A percentile compares a stretch with the other conserved stretches of the same genome.
Evolutionary conservation across 202 grass and related monocot genomes (phyloP).

Genomic region (Schoenoplectus tabernaemontani): DNA sequence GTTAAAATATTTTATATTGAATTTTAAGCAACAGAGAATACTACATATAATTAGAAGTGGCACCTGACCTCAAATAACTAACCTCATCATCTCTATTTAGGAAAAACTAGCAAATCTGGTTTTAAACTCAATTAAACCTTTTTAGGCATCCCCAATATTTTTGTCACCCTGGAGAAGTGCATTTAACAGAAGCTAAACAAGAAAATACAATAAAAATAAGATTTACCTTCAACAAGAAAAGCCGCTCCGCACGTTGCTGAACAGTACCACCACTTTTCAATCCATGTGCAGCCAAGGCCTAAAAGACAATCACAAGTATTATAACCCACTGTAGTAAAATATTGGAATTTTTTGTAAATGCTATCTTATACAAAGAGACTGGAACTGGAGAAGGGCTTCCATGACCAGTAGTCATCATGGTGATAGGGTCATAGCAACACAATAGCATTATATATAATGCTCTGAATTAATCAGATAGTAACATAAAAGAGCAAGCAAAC

Average conservation of each 20-base stretch:
- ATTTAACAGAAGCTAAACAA: too few species aligned
- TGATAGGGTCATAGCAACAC: too few species aligned
- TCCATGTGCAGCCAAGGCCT: constrained; percentile 79
- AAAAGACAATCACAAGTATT: too few species aligned
- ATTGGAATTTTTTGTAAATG: too few species aligned
- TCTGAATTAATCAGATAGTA: too few species aligned
- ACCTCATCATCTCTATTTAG: background rate
- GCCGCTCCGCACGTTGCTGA: constrained; percentile 75
- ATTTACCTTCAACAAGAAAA: constrained; percentile 85
- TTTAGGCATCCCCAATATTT: too few species aligned
- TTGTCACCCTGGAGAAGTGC: background rate
- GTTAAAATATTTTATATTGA: background rate
- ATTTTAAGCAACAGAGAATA: background rate
- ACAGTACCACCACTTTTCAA: constrained; percentile 84
- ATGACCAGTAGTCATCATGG: background rate
- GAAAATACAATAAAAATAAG: constrained; percentile 6
- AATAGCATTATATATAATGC: too few species aligned
- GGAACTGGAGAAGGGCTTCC: background rate
- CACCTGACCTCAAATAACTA: background rate
- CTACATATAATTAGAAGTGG: background rate
- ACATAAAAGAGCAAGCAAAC: background rate
- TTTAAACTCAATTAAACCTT: background rate
- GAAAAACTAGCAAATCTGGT: background rate
- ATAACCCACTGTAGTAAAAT: background rate
- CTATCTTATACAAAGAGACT: background rate